A percentile compares a stretch with the other conserved stretches of the same genome.
Evolutionary conservation across 495 filamentous ascomycete species (phyloP).

Genomic region (Penicillium salamii): DNA sequence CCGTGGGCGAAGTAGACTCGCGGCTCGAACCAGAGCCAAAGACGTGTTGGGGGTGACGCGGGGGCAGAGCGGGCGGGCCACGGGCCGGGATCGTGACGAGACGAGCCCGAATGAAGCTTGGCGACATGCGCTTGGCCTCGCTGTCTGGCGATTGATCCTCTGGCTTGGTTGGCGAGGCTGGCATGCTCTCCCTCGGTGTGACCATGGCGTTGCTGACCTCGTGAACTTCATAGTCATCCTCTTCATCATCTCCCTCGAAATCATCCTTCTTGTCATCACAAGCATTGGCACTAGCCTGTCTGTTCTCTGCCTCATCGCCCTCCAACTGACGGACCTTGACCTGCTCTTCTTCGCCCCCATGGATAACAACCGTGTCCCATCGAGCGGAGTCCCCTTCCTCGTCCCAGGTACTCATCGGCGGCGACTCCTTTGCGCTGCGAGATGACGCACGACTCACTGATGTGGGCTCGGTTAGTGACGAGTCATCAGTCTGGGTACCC

Average conservation of each 20-base stretch:
- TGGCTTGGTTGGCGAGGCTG: slow-evolving; percentile 52
- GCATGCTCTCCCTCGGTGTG: slow-evolving; percentile 47
- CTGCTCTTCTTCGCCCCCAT: slow-evolving; percentile 17
- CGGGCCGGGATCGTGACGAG: slow-evolving; percentile 69
- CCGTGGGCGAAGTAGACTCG: slow-evolving; percentile 25
- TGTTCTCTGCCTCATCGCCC: not conserved
- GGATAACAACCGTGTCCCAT: slow-evolving; percentile 37
- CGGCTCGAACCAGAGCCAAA: slow-evolving; percentile 27
- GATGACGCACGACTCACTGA: slow-evolving; percentile 45
- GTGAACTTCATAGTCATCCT: slow-evolving; percentile 42
- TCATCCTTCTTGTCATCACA: slow-evolving; percentile 24
- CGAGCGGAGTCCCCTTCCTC: slow-evolving; percentile 20
- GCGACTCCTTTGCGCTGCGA: slow-evolving; percentile 40
- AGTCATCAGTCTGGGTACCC: slow-evolving; percentile 58
- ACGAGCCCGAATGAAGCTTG: slow-evolving; percentile 58
- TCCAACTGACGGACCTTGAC: slow-evolving; percentile 3
- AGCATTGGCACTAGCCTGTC: not conserved
- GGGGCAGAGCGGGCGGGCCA: slow-evolving; percentile 64
- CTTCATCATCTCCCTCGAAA: slow-evolving; percentile 10
- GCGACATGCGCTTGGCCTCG: slow-evolving; percentile 42
- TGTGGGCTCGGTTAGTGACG: slow-evolving; percentile 42
- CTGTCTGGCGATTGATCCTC: slow-evolving; percentile 35
- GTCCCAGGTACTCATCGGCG: slow-evolving; percentile 23
- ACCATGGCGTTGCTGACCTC: slow-evolving; percentile 42
- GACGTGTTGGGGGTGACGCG: slow-evolving; percentile 53